Evolutionary conservation across 257 asterid genomes (phyloP).

Genomic region (Forsythia suspensa): DNA sequence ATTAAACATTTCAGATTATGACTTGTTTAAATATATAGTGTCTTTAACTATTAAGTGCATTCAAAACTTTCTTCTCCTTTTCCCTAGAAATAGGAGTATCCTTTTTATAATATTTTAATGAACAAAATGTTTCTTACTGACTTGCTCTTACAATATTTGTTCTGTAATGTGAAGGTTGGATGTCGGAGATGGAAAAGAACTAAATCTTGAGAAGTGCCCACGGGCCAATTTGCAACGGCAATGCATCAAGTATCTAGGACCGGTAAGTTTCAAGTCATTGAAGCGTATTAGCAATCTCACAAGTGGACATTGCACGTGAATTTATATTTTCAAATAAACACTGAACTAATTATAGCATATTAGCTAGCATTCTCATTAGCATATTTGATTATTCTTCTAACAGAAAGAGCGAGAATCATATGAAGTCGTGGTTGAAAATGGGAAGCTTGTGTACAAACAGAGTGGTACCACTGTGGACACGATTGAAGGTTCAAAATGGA

Average conservation of each 20-base stretch:
- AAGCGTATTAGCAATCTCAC: background rate
- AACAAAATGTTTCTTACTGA: background rate
- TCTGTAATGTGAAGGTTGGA: slow-evolving; percentile 48
- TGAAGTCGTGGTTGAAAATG: slow-evolving; percentile 23
- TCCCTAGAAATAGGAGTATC: no score
- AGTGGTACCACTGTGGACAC: slow-evolving; percentile 23
- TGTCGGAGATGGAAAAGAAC: slow-evolving; percentile 60
- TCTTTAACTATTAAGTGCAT: background rate
- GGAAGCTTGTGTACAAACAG: slow-evolving; percentile 25
- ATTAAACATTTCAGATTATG: background rate
- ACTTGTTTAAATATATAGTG: background rate
- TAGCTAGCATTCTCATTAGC: background rate
- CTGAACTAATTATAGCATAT: no score
- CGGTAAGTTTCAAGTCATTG: slow-evolving; percentile 36
- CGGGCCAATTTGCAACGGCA: slow-evolving; percentile 41
- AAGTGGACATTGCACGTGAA: background rate
- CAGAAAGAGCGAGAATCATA: slow-evolving; percentile 27
- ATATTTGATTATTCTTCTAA: background rate
- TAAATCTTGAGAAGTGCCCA: slow-evolving; percentile 45
- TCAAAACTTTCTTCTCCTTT: background rate
- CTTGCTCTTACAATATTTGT: background rate
- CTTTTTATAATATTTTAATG: no score
- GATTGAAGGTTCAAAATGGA: slow-evolving; percentile 22
- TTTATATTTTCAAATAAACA: background rate
- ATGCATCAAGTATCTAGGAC: slow-evolving; percentile 53